phyloP scores from a whole-genome alignment of 2,329 filamentous ascomycete genomes.

The Ophiostoma fasciatum region DNA sequence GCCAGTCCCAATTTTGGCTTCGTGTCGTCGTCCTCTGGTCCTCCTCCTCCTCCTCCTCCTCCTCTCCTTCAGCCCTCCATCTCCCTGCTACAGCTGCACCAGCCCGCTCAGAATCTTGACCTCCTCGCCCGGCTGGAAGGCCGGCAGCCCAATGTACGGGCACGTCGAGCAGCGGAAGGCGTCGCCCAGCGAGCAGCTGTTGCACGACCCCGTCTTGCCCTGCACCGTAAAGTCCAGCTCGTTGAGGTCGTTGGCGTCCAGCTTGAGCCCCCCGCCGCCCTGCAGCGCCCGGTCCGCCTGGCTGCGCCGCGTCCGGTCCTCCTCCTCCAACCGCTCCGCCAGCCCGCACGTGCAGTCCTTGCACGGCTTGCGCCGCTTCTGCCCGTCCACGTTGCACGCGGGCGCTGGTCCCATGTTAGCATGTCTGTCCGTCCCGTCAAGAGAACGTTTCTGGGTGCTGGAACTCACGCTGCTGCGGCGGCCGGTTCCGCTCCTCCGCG shows the following conservation, averaged over 20 bases:
- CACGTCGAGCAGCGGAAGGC: conserved; percentile 62
- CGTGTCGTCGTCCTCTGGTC: too few species aligned
- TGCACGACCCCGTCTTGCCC: conserved; percentile 84
- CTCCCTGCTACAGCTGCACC: conserved; percentile 70
- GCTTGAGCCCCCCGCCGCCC: conserved; percentile 47
- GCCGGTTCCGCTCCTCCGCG: conserved; percentile 66
- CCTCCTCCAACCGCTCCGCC: conserved; percentile 69
- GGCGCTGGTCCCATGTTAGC: conserved; percentile 37
- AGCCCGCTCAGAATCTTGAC: conserved; percentile 76
- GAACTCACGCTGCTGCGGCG: conserved; percentile 64
- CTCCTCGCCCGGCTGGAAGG: conserved; percentile 95
- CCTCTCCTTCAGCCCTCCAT: too few species aligned
- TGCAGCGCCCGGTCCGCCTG: conserved; percentile 18
- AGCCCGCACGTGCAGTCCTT: conserved; percentile 97
- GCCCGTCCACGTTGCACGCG: conserved; percentile 77
- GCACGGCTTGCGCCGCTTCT: conserved; percentile 78
- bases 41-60: background rate
- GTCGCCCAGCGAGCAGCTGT: conserved; percentile 81
- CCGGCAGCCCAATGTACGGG: conserved; percentile 81
- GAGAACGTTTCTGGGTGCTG: too few species aligned
- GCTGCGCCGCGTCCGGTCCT: conserved; percentile 41
- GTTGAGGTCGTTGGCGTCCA: conserved; percentile 63
- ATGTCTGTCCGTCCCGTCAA: too few species aligned
- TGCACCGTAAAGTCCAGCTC: conserved; percentile 97
- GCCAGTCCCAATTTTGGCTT: too few species aligned